A percentile compares a stretch with the other conserved stretches of the same genome.
These are phyloP conservation scores for Musa troglodytarum DNA, from an alignment of 176 grass and related monocot species.

Conservation along the genomic window DNA sequence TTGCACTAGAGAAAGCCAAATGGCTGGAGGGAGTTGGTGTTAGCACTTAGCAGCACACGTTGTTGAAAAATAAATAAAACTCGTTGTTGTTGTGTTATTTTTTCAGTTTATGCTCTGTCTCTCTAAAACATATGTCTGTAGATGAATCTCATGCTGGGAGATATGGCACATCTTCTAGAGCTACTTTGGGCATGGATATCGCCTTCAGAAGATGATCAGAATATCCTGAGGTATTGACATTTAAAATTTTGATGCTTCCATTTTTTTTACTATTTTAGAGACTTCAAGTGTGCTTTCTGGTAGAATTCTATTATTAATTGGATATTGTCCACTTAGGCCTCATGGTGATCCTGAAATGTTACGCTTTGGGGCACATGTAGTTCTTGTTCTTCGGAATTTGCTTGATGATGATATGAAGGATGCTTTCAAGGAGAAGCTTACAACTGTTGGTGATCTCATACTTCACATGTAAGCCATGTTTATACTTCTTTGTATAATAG, in stretches of 20 bases:
- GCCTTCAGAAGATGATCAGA: constrained; percentile 56
- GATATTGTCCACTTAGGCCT: constrained; percentile 38
- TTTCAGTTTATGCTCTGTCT: constrained; percentile 12
- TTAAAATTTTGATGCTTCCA: neutral
- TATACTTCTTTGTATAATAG: neutral
- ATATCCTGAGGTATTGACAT: constrained; percentile 38
- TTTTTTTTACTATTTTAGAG: neutral
- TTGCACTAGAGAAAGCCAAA: too few relatives aligned
- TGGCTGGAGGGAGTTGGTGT: too few relatives aligned
- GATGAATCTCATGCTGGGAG: constrained; percentile 89
- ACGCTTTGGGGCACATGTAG: constrained; percentile 84
- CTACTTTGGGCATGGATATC: constrained; percentile 92
- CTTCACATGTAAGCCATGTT: constrained; percentile 50
- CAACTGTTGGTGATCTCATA: constrained; percentile 75
- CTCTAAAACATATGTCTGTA: constrained; percentile 27
- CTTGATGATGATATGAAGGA: constrained; percentile 70
- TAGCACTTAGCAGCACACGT: too few relatives aligned
- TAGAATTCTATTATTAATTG: constrained; percentile 1
- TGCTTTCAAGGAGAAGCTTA: constrained; percentile 68
- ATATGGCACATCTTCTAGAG: constrained; percentile 73
- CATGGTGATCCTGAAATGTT: constrained; percentile 70
- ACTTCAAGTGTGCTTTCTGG: neutral
- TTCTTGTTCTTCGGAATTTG: constrained; percentile 80
- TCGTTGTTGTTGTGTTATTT: neutral
- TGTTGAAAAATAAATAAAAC: too few relatives aligned